Conservation (phyloP, 345 rosid species). For the Reutealis trisperma region DNA sequence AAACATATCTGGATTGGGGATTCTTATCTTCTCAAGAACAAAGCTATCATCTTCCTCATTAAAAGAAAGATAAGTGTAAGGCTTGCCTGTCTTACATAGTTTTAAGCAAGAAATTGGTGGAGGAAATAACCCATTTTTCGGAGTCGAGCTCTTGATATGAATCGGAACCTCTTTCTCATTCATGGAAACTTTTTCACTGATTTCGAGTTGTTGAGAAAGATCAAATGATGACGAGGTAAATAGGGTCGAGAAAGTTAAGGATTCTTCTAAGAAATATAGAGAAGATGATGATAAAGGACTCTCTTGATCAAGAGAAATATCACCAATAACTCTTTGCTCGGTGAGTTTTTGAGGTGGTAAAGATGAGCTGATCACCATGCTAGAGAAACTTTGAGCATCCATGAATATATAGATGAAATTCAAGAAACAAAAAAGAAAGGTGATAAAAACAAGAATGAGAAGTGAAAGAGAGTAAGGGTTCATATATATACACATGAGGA, state of each 20-base stretch:
- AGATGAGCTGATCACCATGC: background rate
- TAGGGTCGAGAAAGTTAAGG: background rate
- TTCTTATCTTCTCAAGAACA: conserved; percentile 9
- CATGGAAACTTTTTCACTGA: background rate
- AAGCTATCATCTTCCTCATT: background rate
- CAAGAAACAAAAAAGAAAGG: background rate
- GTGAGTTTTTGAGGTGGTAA: background rate
- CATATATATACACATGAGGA: no score
- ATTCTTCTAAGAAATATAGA: background rate
- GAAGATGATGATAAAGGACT: background rate
- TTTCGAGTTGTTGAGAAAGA: background rate
- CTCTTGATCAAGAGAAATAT: conserved; percentile 1
- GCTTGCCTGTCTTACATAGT: background rate
- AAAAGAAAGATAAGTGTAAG: background rate
- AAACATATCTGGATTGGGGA: conserved; percentile 8
- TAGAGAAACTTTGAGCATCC: background rate
- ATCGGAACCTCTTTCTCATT: background rate
- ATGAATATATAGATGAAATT: background rate
- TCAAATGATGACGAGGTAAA: background rate
- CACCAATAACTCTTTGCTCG: no score
- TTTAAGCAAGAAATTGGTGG: conserved; percentile 21
- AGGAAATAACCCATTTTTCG: background rate
- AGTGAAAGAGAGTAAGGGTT: background rate
- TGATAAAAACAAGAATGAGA: background rate
- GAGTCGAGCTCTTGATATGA: background rate